phyloP scores from a whole-genome alignment of 1,284 basidiomycete species.

The Leccinum fallax region DNA sequence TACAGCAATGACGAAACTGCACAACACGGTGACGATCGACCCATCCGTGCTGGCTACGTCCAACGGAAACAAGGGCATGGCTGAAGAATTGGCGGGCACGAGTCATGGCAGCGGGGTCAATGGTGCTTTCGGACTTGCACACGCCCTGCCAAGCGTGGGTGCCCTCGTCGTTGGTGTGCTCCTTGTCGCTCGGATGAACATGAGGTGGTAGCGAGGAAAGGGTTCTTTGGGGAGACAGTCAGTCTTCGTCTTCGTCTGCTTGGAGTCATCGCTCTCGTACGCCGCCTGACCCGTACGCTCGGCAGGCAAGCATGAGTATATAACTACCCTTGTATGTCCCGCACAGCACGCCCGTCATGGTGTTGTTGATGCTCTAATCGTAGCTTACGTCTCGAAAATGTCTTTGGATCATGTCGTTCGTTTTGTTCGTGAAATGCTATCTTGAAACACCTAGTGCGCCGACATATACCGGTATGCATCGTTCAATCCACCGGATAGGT shows the following conservation, averaged over 20 bases:
- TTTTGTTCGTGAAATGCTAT: neutral
- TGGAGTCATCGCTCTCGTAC: conserved; percentile 21
- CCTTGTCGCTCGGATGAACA: conserved; percentile 8
- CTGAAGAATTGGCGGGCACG: conserved; percentile 9
- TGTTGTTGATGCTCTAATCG: neutral
- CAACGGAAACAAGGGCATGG: conserved; percentile 34
- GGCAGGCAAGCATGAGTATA: neutral
- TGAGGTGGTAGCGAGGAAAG: conserved; percentile 2
- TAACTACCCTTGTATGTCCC: neutral
- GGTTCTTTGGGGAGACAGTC: neutral
- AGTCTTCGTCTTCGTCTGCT: conserved; percentile 15
- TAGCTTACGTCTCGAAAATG: neutral
- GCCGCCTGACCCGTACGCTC: too few species aligned
- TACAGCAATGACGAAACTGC: conserved; percentile 35
- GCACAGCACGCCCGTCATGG: neutral
- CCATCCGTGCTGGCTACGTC: conserved; percentile 28
- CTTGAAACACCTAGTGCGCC: neutral
- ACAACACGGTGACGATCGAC: conserved; percentile 36
- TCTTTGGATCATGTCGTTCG: neutral
- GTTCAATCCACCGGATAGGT: neutral
- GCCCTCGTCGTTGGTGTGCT: conserved; percentile 19
- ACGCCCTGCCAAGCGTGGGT: conserved; percentile 14
- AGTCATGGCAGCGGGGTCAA: conserved; percentile 5
- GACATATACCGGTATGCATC: neutral
- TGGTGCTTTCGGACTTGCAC: conserved; percentile 7